Base-by-base conservation (phyloP, 768 basidiomycete species). In the Psilocybe cubensis region DNA sequence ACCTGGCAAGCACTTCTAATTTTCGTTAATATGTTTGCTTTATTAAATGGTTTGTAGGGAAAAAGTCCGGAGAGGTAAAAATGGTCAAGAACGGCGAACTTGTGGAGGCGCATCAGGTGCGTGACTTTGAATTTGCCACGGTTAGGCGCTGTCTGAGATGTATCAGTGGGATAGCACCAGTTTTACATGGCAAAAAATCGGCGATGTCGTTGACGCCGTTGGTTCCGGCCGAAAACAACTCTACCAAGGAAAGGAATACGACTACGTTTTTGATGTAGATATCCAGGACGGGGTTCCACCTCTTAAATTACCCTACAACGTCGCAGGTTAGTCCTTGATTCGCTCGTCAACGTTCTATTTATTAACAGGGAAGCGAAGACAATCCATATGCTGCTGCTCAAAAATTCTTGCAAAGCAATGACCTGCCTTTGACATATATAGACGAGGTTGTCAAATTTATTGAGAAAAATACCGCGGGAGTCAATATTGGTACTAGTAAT, bases 181-280 rank as follows among this genome's bases (percentile, higher is more conserved):
- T 9, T 75, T 72, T 17, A 81, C 79, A 23, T 99, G 97, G 97
- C 85, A 93, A 70, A 96, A 96, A 70, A 86, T 98, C 29, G 97
- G 97, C 21, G 91, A 96, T 63, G 96, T 98, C 4, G 94, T 96
- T 3, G 97, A 97, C 67, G 96, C 95, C 18, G 91, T 96, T 50
- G 92, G 95, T 21, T 86, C 88, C 31, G 85, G 86, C n/a, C 82
- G 94, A 56, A 96, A 92, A 72, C 92, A 96, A 72, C 80, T 97
- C n/a, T 89, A 91, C 67, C 73, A 94, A 64, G 97, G 97, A 17
- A 88, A 89, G 68, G 96, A 98, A 74, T 99, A 96, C 68, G 97
- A 99, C 74, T 97, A 97, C 66, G 96, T 99, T n/a, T 98, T 98
- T 66, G 96, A 97, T 67, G 96, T 99, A 31, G 97, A 98, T 66